A percentile compares a stretch with the other conserved stretches of the same genome.
Evolutionary conservation across 208 protist species (phyloP).

Genomic region (Porcisia hertigi): DNA sequence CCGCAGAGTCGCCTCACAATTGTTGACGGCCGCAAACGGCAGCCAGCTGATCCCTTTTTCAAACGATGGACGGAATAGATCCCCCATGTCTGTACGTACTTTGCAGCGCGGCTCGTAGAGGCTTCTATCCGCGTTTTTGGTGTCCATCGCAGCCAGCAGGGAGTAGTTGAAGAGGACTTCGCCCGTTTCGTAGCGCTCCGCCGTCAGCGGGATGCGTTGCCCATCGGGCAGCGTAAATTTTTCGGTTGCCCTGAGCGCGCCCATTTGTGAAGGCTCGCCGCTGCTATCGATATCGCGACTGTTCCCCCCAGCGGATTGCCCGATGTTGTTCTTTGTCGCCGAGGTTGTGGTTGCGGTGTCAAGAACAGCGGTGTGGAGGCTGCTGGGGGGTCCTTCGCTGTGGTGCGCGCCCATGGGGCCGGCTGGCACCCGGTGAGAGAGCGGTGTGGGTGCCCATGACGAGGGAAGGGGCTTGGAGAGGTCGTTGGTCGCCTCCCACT

Average conservation of each 20-base stretch:
- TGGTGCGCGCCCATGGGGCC: background rate
- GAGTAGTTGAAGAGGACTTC: slow-evolving; percentile 92
- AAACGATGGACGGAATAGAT: slow-evolving; percentile 83
- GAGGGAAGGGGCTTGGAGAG: background rate
- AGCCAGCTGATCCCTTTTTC: slow-evolving; percentile 91
- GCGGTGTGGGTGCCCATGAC: background rate
- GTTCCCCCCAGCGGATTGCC: background rate
- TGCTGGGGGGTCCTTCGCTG: background rate
- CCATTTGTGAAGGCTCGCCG: background rate
- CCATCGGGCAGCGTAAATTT: slow-evolving; percentile 90
- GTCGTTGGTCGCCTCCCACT: background rate
- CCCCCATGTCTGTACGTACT: slow-evolving; percentile 82
- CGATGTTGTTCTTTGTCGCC: background rate
- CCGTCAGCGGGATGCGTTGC: slow-evolving; percentile 69
- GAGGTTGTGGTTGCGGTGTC: background rate
- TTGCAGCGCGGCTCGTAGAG: slow-evolving; percentile 72
- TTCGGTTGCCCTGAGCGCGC: slow-evolving; percentile 3
- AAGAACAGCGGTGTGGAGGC: background rate
- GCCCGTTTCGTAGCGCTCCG: slow-evolving; percentile 65
- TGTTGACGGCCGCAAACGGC: slow-evolving; percentile 89
- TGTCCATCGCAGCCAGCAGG: slow-evolving; percentile 47
- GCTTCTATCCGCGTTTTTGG: slow-evolving; percentile 14
- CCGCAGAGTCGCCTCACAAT: slow-evolving; percentile 89
- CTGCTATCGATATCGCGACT: background rate
- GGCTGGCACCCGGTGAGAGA: background rate